Evolutionary conservation across 345 rosid species (phyloP), one percentile per base, ranked within the genome.

Genomic region (Melaleuca alternifolia): DNA sequence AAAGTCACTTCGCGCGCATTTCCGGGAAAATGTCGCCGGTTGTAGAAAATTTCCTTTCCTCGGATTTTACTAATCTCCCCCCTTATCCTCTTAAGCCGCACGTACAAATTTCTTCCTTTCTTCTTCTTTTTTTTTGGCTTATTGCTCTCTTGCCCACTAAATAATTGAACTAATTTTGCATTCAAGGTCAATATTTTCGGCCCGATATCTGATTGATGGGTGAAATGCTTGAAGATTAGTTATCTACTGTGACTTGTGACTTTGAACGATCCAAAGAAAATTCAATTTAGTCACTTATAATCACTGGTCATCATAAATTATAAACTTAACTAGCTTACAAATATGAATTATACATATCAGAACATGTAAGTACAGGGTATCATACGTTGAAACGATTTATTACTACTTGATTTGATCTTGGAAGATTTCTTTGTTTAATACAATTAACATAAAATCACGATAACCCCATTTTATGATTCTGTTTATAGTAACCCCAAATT

Each of bases 401-500:
- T 59, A 1, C 0, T 11, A 13, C 33, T 1, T 5, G 16, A 59
- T 59, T 26, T 0, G 33, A 59, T 0, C 11, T 12, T 2, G 11
- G 2, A 5, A 11, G 5, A 26, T 26, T 24, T 2, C 6, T 41
- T 11, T 11, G 8, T 59, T 59, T 26, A 26, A 2, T 59, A 59
- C 16, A 24, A 59, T 59, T 59, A 15, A 59, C 11, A 2, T 5
- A n/a, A n/a, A 59, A 59, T 12, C 16, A 26, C 1, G 65, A 0
- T n/a, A n/a, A 57, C 30, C 26, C 3, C 4, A n/a, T 0, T 26
- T 59, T 59, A n/a, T 0, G 5, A 59, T 59, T n/a, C 0, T 5
- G 11, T n/a, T 26, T 11, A 57, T 26, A 1, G 7, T 1, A 2
- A 59, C 0, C 0, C 2, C 1, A 4, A 59, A 59, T 12, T 3